Conservation (phyloP, 352 stramenopile species). For the Globisporangium cederbergense region DNA sequence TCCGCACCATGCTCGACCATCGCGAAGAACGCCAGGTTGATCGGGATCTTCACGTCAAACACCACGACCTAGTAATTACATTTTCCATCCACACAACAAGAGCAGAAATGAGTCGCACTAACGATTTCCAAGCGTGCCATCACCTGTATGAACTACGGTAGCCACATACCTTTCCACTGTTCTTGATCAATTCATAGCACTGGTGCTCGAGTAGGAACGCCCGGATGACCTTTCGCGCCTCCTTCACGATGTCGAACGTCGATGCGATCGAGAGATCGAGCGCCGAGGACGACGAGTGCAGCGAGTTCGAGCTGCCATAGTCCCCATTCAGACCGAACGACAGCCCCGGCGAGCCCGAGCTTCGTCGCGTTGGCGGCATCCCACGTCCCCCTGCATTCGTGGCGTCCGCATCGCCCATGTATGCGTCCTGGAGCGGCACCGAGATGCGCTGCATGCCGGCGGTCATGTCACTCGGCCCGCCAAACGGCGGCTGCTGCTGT, state of each 20-base stretch:
- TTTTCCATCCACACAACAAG: neutral
- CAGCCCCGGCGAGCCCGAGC: conserved; percentile 8
- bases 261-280: conserved; percentile 45
- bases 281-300: conserved; percentile 27
- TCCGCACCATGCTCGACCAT: conserved; percentile 96
- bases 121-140: neutral
- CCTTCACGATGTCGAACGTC: conserved; percentile 65
- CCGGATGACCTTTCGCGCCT: conserved; percentile 79
- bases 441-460: conserved; percentile 23
- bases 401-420: conserved; percentile 28
- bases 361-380: neutral
- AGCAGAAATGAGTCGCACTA: neutral
- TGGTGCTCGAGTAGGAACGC: conserved; percentile 86
- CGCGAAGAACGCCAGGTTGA: conserved; percentile 98
- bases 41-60: conserved; percentile 98
- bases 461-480: neutral
- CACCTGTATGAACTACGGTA: neutral
- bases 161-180: conserved; percentile 84
- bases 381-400: conserved; percentile 10
- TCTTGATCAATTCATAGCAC: conserved; percentile 96
- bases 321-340: conserved; percentile 34
- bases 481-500: conserved; percentile 15
- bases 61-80: conserved; percentile 82
- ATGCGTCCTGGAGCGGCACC: conserved; percentile 32
- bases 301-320: conserved; percentile 19